Conservation (phyloP, 768 basidiomycete genomes). For the Tylopilus sp. region DNA sequence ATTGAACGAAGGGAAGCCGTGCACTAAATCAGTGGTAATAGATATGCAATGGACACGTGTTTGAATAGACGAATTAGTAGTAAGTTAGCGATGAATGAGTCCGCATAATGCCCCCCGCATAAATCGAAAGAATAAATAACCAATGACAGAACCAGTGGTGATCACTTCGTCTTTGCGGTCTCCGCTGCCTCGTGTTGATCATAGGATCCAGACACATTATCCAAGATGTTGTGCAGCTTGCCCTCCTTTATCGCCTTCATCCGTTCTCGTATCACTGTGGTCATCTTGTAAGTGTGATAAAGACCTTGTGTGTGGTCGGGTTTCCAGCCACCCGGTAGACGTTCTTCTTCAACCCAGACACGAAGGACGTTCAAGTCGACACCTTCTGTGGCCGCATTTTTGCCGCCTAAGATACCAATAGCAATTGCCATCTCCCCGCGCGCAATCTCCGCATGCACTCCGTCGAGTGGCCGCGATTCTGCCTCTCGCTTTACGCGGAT, state of each 20-base stretch:
- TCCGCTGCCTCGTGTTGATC: not conserved
- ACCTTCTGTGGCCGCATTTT: constrained; percentile 37
- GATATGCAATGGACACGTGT: not conserved
- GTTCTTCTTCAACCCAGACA: constrained; percentile 50
- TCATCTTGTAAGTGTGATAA: constrained; percentile 28
- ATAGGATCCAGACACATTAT: constrained; percentile 2
- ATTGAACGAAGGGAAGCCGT: not conserved
- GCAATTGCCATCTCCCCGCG: constrained; percentile 68
- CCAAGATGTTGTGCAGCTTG: constrained; percentile 18
- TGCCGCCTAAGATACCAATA: constrained; percentile 43
- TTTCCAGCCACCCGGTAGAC: constrained; percentile 42
- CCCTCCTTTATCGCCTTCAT: constrained; percentile 23
- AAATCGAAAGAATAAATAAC: constrained; percentile 8
- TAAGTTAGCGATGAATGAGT: not conserved
- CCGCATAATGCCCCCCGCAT: not conserved
- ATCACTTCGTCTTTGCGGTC: constrained; percentile 18
- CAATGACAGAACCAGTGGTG: not conserved
- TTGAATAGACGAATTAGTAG: not conserved
- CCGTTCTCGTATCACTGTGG: constrained; percentile 25
- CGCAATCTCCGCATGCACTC: constrained; percentile 55
- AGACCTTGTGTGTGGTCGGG: constrained; percentile 31
- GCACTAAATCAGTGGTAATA: not conserved
- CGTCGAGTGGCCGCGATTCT: constrained; percentile 38
- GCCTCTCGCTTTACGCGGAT: constrained; percentile 52
- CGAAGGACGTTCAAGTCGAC: constrained; percentile 44